Conservation (phyloP, 345 rosid species). For the Populus alba region DNA sequence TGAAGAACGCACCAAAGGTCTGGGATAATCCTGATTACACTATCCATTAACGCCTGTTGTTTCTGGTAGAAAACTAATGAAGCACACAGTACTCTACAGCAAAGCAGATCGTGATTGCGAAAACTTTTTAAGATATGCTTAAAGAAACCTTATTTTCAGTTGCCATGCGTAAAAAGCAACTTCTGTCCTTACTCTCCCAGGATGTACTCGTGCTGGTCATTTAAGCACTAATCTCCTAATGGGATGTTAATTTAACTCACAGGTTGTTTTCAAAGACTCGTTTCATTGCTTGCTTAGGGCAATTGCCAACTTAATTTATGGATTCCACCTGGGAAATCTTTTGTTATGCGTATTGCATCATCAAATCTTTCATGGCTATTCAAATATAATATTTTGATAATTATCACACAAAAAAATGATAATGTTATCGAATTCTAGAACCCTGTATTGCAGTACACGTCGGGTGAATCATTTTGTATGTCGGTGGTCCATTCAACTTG, state of each 20-base stretch:
- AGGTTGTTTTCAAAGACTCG: background rate
- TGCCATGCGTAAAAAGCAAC: background rate
- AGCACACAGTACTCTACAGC: background rate
- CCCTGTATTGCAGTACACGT: conserved; percentile 1
- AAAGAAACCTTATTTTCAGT: background rate
- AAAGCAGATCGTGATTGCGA: background rate
- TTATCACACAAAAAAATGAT: background rate
- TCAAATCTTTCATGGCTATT: background rate
- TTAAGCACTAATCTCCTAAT: background rate
- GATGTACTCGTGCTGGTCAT: background rate
- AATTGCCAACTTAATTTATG: background rate
- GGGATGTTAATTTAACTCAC: background rate
- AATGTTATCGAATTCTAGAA: background rate
- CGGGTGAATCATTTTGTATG: background rate
- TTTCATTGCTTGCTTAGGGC: conserved; percentile 1
- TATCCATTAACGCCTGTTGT: background rate
- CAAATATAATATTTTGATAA: background rate
- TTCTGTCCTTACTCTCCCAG: background rate
- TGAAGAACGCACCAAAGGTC: conserved; percentile 14
- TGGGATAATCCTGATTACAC: background rate
- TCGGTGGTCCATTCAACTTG: background rate
- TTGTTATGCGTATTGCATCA: background rate
- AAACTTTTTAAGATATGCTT: background rate
- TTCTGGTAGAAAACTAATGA: background rate
- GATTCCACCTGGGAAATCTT: background rate